Percentiles rank a stretch among this genome's conserved stretches.
These are phyloP conservation scores for Hibiscus mutabilis DNA, from an alignment of 345 rosid genomes.

Conservation along the genomic window DNA sequence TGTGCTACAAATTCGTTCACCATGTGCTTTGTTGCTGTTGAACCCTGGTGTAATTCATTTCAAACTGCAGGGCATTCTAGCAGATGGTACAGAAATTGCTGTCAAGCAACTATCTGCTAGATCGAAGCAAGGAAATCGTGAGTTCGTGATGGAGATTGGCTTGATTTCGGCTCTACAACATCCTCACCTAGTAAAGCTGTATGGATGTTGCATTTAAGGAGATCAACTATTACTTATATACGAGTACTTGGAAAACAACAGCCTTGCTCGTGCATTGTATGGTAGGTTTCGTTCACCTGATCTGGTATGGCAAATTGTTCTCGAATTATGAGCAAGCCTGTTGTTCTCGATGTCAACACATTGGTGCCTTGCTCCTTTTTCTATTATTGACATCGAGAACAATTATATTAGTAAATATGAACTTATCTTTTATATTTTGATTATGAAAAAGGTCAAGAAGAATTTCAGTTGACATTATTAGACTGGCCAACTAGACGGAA, in stretches of 20 bases:
- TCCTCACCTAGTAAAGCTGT: slow-evolving; percentile 46
- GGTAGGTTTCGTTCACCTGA: slow-evolving; percentile 11
- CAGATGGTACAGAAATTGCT: slow-evolving; percentile 44
- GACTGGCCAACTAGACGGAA: slow-evolving; percentile 32
- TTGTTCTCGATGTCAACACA: too few relatives aligned
- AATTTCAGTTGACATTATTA: slow-evolving; percentile 25
- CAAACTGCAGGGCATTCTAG: slow-evolving; percentile 36
- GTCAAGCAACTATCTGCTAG: slow-evolving; percentile 46
- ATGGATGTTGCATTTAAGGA: slow-evolving; percentile 51
- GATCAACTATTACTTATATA: slow-evolving; percentile 48
- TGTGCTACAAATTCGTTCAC: not conserved
- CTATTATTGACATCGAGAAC: too few relatives aligned
- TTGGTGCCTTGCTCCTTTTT: too few relatives aligned
- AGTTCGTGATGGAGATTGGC: slow-evolving; percentile 51
- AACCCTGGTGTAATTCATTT: not conserved
- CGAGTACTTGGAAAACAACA: slow-evolving; percentile 49
- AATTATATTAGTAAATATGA: not conserved
- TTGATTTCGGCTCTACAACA: slow-evolving; percentile 58
- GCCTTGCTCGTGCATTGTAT: slow-evolving; percentile 42
- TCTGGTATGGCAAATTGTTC: too few relatives aligned
- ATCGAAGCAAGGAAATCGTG: slow-evolving; percentile 20
- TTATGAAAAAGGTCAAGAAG: slow-evolving; percentile 22
- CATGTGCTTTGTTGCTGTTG: not conserved
- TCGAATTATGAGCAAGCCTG: too few relatives aligned
- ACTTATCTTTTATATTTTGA: not conserved